A percentile compares a stretch with the other conserved stretches of the same genome.
These are phyloP conservation scores for Thymus quinquecostatus DNA, from an alignment of 257 asterid species.

Conservation along the genomic window DNA sequence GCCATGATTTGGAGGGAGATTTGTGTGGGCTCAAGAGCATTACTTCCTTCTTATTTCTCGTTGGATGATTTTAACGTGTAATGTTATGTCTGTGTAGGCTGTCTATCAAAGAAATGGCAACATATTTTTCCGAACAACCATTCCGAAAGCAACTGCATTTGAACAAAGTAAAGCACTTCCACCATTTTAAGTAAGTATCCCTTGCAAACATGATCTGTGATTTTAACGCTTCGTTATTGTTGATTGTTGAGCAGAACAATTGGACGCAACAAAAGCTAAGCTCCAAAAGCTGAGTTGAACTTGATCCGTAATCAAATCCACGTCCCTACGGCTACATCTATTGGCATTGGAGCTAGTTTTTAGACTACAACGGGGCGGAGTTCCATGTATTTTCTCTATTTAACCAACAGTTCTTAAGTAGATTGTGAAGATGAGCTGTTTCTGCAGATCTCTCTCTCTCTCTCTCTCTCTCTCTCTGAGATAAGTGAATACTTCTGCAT, in stretches of 20 bases:
- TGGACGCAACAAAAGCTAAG: constrained; percentile 63
- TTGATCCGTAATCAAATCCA: constrained; percentile 21
- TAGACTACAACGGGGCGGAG: background rate
- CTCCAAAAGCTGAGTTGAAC: constrained; percentile 50
- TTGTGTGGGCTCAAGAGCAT: background rate
- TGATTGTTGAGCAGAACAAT: constrained; percentile 55
- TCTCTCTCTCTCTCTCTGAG: no score
- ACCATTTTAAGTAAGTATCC: constrained; percentile 8
- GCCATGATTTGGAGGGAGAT: background rate
- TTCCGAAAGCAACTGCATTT: constrained; percentile 59
- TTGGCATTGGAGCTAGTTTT: background rate
- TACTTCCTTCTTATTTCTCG: constrained; percentile 5
- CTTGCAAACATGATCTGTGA: background rate
- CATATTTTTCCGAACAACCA: constrained; percentile 65
- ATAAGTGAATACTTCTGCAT: background rate
- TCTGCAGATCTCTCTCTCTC: no score
- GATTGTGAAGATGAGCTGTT: background rate
- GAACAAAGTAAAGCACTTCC: constrained; percentile 64
- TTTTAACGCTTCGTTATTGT: constrained; percentile 1
- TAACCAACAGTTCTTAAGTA: background rate
- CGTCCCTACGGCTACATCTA: no score
- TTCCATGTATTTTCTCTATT: background rate
- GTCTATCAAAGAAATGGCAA: constrained; percentile 82
- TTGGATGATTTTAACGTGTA: background rate
- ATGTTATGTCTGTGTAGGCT: constrained; percentile 40